Base-by-base conservation (phyloP, 805 yeast genomes). In the Candida palmyrensis region DNA sequence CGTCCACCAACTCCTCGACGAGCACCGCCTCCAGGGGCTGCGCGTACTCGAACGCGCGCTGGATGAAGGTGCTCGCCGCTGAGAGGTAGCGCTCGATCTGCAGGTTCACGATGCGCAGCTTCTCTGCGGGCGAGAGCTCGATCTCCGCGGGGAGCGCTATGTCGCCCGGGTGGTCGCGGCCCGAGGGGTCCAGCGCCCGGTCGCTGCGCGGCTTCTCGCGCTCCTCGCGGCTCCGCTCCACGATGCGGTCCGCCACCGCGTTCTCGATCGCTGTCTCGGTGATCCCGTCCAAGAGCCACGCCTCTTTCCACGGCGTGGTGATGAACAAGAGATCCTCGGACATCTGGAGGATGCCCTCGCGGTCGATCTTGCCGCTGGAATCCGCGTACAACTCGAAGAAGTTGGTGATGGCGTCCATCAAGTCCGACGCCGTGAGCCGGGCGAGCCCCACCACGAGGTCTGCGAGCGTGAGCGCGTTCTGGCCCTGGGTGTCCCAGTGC, bases 21-120 rank as follows among this genome's bases (percentile, higher is more conserved):
- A 59, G 32, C 33, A 62, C 67, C 21, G 51, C 55, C 29, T 71
- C 79, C 20, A 68, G 72, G 1, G 92, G 84, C 42, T 77, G 83
- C 0, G 96, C 95, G 55, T 88, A 87, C 49, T 88, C 95, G 52
- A 88, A 88, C 0, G 95, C 87, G 39, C 95, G 66, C 54, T 85
- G 86, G 28, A 90, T 75, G 47, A 90, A 92, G 13, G 74, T 78
- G 40, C 95, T 82, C 3, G 95, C 92, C 0, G 96, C 90, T 2
- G 86, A 73, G 18, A 92, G 66, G 49, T 88, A 90, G 40, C 96
- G 62, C 47, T 81, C 88, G n/a, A 77, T 60, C 53, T 83, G 92
- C 43, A 71, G 77, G 27, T 66, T 64, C 42, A 73, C 77, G 49
- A 80, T 74, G 30, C 68, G 68, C 28, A 75, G 78, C 43, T 75